Evolutionary conservation across 345 rosid genomes (phyloP).

Genomic region (Gynandropsis gynandra): DNA sequence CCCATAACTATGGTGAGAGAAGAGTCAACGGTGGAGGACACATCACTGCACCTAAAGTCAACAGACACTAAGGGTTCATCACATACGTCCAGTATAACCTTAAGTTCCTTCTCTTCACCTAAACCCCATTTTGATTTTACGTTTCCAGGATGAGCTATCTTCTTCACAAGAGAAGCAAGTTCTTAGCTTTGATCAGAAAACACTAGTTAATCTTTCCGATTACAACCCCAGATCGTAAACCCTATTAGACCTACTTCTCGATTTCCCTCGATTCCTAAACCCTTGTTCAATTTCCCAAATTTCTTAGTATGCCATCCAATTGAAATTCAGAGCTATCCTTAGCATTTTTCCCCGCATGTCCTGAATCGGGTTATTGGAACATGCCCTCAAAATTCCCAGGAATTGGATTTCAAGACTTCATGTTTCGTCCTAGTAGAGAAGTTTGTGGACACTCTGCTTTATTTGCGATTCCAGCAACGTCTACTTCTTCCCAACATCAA

Average conservation of each 20-base stretch:
- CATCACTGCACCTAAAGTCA: constrained; percentile 93
- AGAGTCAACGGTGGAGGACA: constrained; percentile 82
- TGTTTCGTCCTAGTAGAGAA: constrained; percentile 43
- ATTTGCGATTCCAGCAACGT: constrained; percentile 38
- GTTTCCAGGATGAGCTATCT: constrained; percentile 28
- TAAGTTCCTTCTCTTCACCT: constrained; percentile 74
- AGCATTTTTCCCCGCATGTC: constrained; percentile 54
- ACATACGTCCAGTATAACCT: constrained; percentile 83
- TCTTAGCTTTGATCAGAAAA: constrained; percentile 24
- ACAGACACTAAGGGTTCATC: constrained; percentile 98
- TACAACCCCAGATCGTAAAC: not conserved
- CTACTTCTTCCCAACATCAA: constrained; percentile 40
- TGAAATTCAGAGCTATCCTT: constrained; percentile 52
- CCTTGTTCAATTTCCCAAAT: constrained; percentile 18
- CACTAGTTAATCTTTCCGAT: constrained; percentile 9
- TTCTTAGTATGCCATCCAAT: not conserved
- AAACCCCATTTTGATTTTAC: no score
- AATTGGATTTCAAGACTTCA: constrained; percentile 36
- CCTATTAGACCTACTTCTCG: constrained; percentile 21
- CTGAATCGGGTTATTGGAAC: constrained; percentile 46
- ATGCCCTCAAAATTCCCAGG: constrained; percentile 40
- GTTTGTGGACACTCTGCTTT: constrained; percentile 33
- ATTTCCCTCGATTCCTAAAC: constrained; percentile 4
- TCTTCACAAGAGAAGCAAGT: constrained; percentile 27
- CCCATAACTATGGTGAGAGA: constrained; percentile 98